These are phyloP conservation scores for Persicaria maculosa DNA, from an alignment of 148 eudicot genomes.

Conservation along the genomic window DNA sequence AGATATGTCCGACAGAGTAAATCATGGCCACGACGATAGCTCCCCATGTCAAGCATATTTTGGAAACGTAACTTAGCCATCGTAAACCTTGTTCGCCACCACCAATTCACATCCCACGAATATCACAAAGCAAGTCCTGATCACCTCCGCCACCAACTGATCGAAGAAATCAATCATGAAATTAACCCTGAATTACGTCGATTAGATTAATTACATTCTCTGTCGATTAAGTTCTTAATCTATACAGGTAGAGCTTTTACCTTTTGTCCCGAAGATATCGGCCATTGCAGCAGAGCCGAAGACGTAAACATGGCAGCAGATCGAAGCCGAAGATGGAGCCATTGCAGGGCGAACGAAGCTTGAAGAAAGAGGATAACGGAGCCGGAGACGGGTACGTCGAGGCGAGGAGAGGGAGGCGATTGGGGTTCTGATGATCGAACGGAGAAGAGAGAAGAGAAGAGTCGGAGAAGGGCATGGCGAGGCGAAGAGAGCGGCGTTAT, in stretches of 20 bases:
- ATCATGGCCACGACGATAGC: slow-evolving; percentile 76
- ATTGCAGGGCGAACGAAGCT: no score
- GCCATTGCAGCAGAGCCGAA: no score
- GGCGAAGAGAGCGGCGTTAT: no score
- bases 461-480: no score
- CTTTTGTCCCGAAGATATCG: no score
- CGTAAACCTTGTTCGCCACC: slow-evolving; percentile 51
- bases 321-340: no score
- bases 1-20: slow-evolving; percentile 70
- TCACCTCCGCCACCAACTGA: slow-evolving; percentile 54
- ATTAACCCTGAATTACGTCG: neutral
- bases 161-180: neutral
- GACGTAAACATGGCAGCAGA: no score
- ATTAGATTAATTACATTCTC: neutral
- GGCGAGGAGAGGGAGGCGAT: no score
- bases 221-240: neutral
- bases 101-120: slow-evolving; percentile 80
- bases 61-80: slow-evolving; percentile 55
- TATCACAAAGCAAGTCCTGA: slow-evolving; percentile 64
- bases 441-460: no score
- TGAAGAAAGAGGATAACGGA: no score
- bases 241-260: neutral
- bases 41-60: slow-evolving; percentile 86
- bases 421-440: no score
- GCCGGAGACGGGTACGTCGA: no score